Base-by-base conservation (phyloP, 768 basidiomycete species). In the Suillus placidus region DNA sequence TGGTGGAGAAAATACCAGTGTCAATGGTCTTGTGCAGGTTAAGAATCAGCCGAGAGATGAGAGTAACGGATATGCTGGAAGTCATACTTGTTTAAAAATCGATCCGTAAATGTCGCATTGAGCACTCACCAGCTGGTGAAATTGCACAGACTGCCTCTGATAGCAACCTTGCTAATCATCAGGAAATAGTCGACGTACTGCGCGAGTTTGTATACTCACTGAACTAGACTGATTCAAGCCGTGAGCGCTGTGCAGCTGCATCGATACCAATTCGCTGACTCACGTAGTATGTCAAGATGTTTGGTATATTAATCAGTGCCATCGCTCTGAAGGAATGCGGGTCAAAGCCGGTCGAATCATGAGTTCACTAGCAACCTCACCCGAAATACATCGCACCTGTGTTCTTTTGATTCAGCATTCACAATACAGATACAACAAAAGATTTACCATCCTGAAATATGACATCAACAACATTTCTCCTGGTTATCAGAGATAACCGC, bases 291-390 rank as follows among this genome's bases (percentile, higher is more conserved):
- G 81, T 79, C 52, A 81, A 52, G 38, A 81, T 81, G 68, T 87
- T 87, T 18, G 82, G 73, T 18, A 85, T 68, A 69, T 84, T 85
- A 16, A 81, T 82, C 3, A 82, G 62, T 1, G 80, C 84, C 83
- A 87, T 87, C 42, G 83, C 78, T 8, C 87, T 87, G 20, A 55
- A 86, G 30, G 30, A 32, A 37, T 57, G 13, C n/a, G 16, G 32
- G 62, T 6, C 35, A n/a, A 20, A 30, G 30, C 32, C 40, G 40
- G 42, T 40, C 7, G 12, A 42, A 35, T 63, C 18, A 43, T 20
- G 5, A 66, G 34, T 66, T 49, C 65, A 23, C 49, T 56, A 26
- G 34, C n/a, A 45, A 47, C 6, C 65, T 68, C 7, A 32, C 34
- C 7, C 43, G 1, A 47, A 55, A 12, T 23, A 26, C 18, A 62